Evolutionary conservation across 2,329 filamentous ascomycete genomes (phyloP).

Genomic region (Alternaria consortialis): DNA sequence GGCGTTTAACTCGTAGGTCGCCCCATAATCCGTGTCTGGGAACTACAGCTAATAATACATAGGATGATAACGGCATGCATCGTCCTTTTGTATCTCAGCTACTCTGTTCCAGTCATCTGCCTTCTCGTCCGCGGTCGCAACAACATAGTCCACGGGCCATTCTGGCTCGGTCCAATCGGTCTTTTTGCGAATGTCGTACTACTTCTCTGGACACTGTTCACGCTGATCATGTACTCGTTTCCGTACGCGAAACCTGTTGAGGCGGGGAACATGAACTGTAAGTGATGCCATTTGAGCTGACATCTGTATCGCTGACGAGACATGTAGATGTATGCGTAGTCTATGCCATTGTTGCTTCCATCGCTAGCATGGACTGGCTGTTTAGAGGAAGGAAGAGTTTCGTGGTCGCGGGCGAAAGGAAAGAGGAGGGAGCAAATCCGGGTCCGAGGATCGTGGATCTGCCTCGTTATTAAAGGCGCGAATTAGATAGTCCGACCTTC

Average conservation of each 20-base stretch:
- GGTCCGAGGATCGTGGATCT: constrained; percentile 2
- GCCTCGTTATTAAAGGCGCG: background rate
- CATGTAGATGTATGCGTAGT: constrained; percentile 23
- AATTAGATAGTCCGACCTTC: no score
- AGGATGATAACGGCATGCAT: constrained; percentile 57
- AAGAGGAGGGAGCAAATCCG: constrained; percentile 27
- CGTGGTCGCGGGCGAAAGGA: constrained; percentile 39
- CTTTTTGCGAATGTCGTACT: constrained; percentile 56
- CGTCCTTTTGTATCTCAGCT: constrained; percentile 51
- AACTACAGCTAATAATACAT: background rate
- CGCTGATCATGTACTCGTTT: constrained; percentile 58
- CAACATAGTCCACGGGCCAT: constrained; percentile 56
- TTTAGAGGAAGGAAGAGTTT: constrained; percentile 43
- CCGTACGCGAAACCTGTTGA: constrained; percentile 43
- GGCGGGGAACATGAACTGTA: constrained; percentile 46
- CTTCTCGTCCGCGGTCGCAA: constrained; percentile 57
- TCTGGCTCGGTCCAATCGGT: constrained; percentile 59
- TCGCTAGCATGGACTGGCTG: constrained; percentile 44
- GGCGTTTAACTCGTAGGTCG: constrained; percentile 52
- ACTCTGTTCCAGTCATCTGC: constrained; percentile 56
- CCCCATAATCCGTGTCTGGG: background rate
- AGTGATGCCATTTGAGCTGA: background rate
- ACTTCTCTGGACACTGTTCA: constrained; percentile 60
- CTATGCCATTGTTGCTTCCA: constrained; percentile 36
- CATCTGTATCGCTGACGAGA: constrained; percentile 12